Evolutionary conservation across 805 yeast species (phyloP), one percentile per base, ranked within the genome.

Genomic region (Schwanniomyces occidentalis): DNA sequence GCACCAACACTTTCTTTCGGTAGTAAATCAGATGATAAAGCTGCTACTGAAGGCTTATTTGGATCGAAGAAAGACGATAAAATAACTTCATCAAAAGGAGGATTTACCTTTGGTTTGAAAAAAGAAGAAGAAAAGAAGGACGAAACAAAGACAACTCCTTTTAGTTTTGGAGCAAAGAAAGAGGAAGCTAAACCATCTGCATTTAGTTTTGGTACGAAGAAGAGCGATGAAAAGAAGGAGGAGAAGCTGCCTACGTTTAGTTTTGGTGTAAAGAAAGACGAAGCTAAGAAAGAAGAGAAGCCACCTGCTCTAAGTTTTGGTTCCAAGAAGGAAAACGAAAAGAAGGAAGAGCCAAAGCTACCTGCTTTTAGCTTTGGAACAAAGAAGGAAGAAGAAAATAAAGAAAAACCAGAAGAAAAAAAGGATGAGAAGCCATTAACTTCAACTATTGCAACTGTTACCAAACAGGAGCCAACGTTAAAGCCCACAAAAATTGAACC

Each of bases 401-500:
- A 49, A 22, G 60, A 52, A 8, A 52, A 45, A 10, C 23, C 18
- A 14, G 20, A 30, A 30, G 22, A 10, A 8, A 5, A 25, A 14
- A n/a, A 17, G 6, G 7, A 13, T 15, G 33, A 30, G 9, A 12
- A 19, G 8, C n/a, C 20, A 22, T 21, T 35, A 16, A 19, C 23
- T n/a, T 24, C 41, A n/a, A 24, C 39, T 9, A 23, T 44, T 2
- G 31, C 46, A 8, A 32, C 45, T 2, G 40, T 45, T 8, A 34
- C 42, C 7, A 36, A 41, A 20, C 35, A 32, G n/a, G 52, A 41
- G 31, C 54, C 54, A 10, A 63, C 55, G 32, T 58, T 70, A 15
- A 69, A 71, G 35, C 63, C 80, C 2, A 79, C 82, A 35, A 69
- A 75, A 24, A 73, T 80, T 18, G 78, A 76, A 41, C 82, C 88